Base-by-base conservation (phyloP, 257 asterid genomes). In the Sherardia arvensis region DNA sequence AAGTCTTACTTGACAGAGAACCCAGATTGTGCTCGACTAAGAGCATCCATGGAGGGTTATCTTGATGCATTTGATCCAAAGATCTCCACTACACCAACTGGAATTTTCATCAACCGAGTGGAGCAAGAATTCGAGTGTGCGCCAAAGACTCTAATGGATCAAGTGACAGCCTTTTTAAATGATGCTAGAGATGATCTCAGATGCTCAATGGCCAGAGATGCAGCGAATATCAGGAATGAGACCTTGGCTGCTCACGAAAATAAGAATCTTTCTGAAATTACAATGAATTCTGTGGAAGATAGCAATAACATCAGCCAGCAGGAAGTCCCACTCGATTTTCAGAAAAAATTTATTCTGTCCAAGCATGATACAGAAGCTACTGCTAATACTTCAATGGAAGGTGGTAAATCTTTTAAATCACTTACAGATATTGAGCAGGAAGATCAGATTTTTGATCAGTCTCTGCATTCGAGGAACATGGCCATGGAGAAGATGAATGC, bases 131-230 rank as follows among this genome's bases (percentile, higher is more conserved):
- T 91, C 67, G 98, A 91, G 79, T 88, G 96, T 43, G 98, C 77
- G 65, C 79, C 90, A 32, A 66, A 78, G 26, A 85, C 95, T 69
- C 92, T 91, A 71, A 80, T 91, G 92, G 98, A 91, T 61, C 88
- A 80, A 69, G 92, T 91, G 65, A 88, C 66, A 55, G 70, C 74
- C 71, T 91, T 91, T 78, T 80, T 91, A 59, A 88, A 91, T 67
- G 87, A 82, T 63, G 59, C 95, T 33, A 78, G 98, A 74, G 95
- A 85, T 72, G 90, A 80, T 69, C 95, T 88, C 67, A 85, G 98
- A 73, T 76, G 82, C 72, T 85, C 96, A 63, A 88, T 91, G 96
- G 92, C 93, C 64, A 88, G 83, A 75, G 96, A 91, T 80, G 94
- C 95, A 59, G 81, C 85, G 74, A 71, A 80, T 64, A 76, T 91